Conservation (phyloP, 305 asterid species). For the Fraxinus nigra region DNA sequence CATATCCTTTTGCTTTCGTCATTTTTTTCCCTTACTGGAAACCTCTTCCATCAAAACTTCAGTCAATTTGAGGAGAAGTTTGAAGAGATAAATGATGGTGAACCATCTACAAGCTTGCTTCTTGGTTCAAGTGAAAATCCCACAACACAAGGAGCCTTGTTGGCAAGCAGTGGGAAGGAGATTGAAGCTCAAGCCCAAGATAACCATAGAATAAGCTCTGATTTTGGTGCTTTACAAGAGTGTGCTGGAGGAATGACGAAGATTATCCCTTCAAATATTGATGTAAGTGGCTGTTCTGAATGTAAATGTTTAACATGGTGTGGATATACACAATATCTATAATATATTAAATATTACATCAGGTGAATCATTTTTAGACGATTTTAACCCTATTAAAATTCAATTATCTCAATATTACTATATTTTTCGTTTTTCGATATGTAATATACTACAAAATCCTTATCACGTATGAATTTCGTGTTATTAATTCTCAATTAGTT, state of each 20-base stretch:
- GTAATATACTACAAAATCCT: too few species aligned
- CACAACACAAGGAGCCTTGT: constrained; percentile 33
- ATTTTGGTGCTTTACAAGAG: constrained; percentile 53
- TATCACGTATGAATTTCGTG: neutral
- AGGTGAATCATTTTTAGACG: neutral
- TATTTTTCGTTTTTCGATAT: neutral
- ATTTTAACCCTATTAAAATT: neutral
- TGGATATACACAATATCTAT: neutral
- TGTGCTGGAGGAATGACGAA: constrained; percentile 69
- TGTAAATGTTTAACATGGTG: constrained; percentile 4
- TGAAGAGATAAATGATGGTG: constrained; percentile 70
- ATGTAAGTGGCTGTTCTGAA: constrained; percentile 42
- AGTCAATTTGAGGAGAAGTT: constrained; percentile 93
- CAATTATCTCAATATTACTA: neutral
- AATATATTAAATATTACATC: too few species aligned
- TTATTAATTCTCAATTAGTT: too few species aligned
- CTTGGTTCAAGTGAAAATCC: constrained; percentile 55
- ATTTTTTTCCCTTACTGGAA: constrained; percentile 13
- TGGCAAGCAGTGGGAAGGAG: constrained; percentile 35
- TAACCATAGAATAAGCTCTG: constrained; percentile 33
- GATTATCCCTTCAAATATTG: constrained; percentile 76
- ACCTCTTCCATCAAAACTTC: constrained; percentile 28
- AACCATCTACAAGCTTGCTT: constrained; percentile 48
- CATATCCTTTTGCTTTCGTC: constrained; percentile 2
- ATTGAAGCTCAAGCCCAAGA: constrained; percentile 44